Evolutionary conservation across 139 green algal species (phyloP).

Genomic region (Micractinium sp.): DNA sequence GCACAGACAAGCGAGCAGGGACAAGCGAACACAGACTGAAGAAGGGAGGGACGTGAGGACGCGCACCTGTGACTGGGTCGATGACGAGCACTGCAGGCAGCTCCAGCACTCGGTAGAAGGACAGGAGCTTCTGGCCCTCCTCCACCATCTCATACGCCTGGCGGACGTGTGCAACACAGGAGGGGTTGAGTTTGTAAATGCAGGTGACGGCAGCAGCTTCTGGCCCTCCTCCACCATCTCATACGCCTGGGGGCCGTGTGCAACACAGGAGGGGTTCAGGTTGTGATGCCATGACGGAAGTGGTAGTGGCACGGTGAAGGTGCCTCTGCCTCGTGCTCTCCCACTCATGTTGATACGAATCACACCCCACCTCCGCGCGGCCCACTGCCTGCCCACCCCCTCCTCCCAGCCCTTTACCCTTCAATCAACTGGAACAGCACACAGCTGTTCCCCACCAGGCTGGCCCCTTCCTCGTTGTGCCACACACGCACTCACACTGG

Average conservation of each 20-base stretch:
- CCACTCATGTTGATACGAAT: too few relatives aligned
- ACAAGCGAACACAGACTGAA: background rate
- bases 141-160: background rate
- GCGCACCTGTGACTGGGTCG: conserved; percentile 75
- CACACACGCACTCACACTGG: too few relatives aligned
- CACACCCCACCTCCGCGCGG: too few relatives aligned
- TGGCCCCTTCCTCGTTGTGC: conserved; percentile 68
- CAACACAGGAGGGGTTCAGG: background rate
- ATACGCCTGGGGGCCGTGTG: background rate
- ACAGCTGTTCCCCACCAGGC: conserved; percentile 13
- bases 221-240: background rate
- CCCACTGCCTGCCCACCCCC: too few relatives aligned
- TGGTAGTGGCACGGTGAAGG: too few relatives aligned
- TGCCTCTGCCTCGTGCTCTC: too few relatives aligned
- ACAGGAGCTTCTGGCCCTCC: background rate
- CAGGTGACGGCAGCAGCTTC: background rate
- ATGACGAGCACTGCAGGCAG: conserved; percentile 75
- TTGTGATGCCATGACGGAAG: too few relatives aligned
- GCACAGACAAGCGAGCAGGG: too few relatives aligned
- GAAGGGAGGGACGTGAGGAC: background rate
- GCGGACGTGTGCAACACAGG: background rate
- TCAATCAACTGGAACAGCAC: background rate
- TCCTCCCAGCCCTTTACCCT: too few relatives aligned
- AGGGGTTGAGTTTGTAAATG: too few relatives aligned
- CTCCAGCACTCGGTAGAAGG: background rate